Percentiles rank a stretch among this genome's conserved stretches.
These are phyloP conservation scores for Chrysoporthe puriensis DNA, from an alignment of 2,329 filamentous ascomycete genomes.

Conservation along the genomic window DNA sequence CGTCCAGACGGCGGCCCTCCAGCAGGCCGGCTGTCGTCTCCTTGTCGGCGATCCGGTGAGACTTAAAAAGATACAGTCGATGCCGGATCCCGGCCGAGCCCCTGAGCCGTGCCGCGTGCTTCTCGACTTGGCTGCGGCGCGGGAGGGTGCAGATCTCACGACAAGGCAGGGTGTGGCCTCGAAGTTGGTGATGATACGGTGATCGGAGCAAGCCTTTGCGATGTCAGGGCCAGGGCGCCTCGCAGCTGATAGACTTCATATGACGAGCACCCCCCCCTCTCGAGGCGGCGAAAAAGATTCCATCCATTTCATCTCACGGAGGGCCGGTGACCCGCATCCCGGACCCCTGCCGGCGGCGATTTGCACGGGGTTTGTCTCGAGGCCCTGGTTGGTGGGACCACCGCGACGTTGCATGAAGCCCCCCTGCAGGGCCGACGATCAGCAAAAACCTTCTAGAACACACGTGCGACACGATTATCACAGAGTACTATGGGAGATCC, in stretches of 20 bases:
- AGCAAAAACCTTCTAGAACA: neutral
- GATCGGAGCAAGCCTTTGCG: neutral
- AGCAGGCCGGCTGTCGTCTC: constrained; percentile 11
- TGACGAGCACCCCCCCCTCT: neutral
- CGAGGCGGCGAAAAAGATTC: constrained; percentile 14
- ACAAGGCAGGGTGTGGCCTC: neutral
- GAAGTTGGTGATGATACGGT: neutral
- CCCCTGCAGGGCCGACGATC: neutral
- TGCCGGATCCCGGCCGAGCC: constrained; percentile 4
- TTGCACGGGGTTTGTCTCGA: constrained; percentile 9
- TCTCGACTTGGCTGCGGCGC: neutral
- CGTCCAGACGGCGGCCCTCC: constrained; percentile 3
- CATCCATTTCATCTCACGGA: neutral
- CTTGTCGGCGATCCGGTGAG: constrained; percentile 1
- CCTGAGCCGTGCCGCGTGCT: constrained; percentile 3
- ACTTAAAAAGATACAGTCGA: neutral
- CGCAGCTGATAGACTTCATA: neutral
- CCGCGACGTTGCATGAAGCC: constrained; percentile 4
- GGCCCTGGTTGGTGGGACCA: constrained; percentile 20
- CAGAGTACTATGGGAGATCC: neutral
- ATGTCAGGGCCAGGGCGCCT: neutral
- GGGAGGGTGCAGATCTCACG: neutral
- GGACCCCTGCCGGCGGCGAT: constrained; percentile 3
- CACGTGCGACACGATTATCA: neutral
- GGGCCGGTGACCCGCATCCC: neutral